Base-by-base conservation (phyloP, 495 filamentous ascomycete species). In the Penicilliopsis zonata region DNA sequence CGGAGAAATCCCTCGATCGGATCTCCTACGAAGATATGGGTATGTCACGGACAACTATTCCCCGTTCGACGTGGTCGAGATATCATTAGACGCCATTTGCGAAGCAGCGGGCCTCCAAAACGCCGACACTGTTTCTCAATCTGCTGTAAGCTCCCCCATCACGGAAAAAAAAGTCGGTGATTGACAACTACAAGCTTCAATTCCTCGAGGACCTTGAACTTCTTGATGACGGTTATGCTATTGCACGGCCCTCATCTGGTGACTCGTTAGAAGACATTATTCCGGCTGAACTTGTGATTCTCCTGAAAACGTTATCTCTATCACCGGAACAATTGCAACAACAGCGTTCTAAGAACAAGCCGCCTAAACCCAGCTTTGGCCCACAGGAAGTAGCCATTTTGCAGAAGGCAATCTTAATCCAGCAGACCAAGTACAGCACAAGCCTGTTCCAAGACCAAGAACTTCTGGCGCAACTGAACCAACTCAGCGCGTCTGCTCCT, bases 21-120 rank as follows among this genome's bases (percentile, higher is more conserved):
- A 95, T 49, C 57, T 95, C 13, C 69, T 96, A 13, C 70, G 88
- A 13, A 65, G 88, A 15, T 95, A 94, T 43, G 88, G 88, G 5
- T 96, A 94, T 42, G 74, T 88, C 9, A 92, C 85, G 2, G 53
- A 65, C 18, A 75, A 77, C 34, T 90, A 94, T 43, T 60, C 73
- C 10, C 54, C 69, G 18, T 83, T 78, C 49, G 86, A 96, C 48
- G 86, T 94, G 4, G 74, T 80, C 0, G 88, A 96, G 51, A 39
- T 96, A 13, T 64, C 78, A 2, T 59, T 76, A 43, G 44, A 53
- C 0, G 38, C 67, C 1, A 55, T 92, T 10, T 59, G 76, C 35
- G 53, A 68, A 22, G 54, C 60, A 15, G 62, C 59, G 20, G 52
- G 55, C 1, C 55, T 76, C 15, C 30, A 46, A 0, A 41, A 65